Conservation (phyloP, 352 stramenopile genomes). For the Phytophthora macrochlamydospora region DNA sequence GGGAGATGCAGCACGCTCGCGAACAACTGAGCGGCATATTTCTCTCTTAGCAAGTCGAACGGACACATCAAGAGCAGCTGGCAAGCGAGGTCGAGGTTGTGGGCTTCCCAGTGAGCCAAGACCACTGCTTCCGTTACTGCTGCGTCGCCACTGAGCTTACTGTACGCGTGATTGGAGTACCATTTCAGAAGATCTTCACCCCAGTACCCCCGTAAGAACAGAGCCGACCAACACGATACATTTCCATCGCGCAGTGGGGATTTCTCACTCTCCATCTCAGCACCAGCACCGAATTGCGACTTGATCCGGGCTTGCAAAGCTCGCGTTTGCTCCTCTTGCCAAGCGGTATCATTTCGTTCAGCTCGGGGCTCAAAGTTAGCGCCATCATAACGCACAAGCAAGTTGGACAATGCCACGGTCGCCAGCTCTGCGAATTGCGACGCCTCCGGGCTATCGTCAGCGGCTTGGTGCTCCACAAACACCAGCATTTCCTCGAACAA, state of each 20-base stretch:
- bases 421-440: slow-evolving; percentile 30
- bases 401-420: slow-evolving; percentile 46
- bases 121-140: slow-evolving; percentile 46
- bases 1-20: slow-evolving; percentile 14
- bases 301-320: slow-evolving; percentile 42
- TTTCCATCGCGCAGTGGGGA: not conserved
- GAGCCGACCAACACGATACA: slow-evolving; percentile 38
- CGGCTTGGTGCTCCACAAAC: slow-evolving; percentile 26
- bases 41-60: slow-evolving; percentile 51
- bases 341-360: slow-evolving; percentile 22
- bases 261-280: slow-evolving; percentile 1
- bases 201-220: slow-evolving; percentile 62
- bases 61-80: slow-evolving; percentile 67
- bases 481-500: slow-evolving; percentile 43
- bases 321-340: slow-evolving; percentile 45
- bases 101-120: slow-evolving; percentile 35
- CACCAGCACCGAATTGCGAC: slow-evolving; percentile 37
- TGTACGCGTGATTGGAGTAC: slow-evolving; percentile 59
- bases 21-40: slow-evolving; percentile 41
- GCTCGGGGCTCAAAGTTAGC: slow-evolving; percentile 1
- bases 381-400: slow-evolving; percentile 36
- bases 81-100: slow-evolving; percentile 38
- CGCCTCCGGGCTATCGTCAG: slow-evolving; percentile 2
- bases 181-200: slow-evolving; percentile 46
- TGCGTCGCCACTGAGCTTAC: slow-evolving; percentile 30